Base-by-base conservation (phyloP, 768 basidiomycete genomes). In the Kwoniella newhampshirensis region DNA sequence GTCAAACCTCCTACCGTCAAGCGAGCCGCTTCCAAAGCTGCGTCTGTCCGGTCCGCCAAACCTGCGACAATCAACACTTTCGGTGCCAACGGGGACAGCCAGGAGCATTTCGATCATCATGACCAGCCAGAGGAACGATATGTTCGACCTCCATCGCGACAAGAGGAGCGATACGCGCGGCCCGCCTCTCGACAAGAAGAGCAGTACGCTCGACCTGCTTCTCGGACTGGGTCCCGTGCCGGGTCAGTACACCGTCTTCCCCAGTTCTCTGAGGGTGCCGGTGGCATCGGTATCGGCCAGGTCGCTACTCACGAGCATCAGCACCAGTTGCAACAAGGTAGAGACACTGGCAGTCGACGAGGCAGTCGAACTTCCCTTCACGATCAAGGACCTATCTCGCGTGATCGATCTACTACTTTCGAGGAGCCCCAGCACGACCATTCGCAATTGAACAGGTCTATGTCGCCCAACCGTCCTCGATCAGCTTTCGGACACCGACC, bases 261-360 rank as follows among this genome's bases (percentile, higher is more conserved):
- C 50, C 54, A 48, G 36, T 57, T 35, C 23, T 28, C 30, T 59
- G 51, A 51, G 27, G 53, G 48, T 21, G 47, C 55, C 30, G 58
- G 50, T 21, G 63, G 64, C 27, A 30, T 55, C 35, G 60, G 59
- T 15, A 63, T 63, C 25, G 71, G 70, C 28, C 62, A 70, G 25
- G 59, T 70, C 40, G 45, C 67, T 18, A 63, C 68, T 9, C 58
- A 46, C 23, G 59, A 68, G 13, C 59, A 62, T 18, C 74, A 75
- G 42, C 65, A 63, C 13, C 49, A 73, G 39, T 59, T 71, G 28
- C 71, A 73, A 37, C 58, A 70, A 36, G 50, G 49, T 32, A 46
- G 35, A 57, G 60, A 50, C 56, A 51, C 18, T 23, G 32, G 32
- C 32, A 32, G 32, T 32, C 20, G 50, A 23, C 44, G 44, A 17